These are phyloP conservation scores for Polygonum maritimum DNA, from an alignment of 148 eudicot genomes.

Conservation along the genomic window DNA sequence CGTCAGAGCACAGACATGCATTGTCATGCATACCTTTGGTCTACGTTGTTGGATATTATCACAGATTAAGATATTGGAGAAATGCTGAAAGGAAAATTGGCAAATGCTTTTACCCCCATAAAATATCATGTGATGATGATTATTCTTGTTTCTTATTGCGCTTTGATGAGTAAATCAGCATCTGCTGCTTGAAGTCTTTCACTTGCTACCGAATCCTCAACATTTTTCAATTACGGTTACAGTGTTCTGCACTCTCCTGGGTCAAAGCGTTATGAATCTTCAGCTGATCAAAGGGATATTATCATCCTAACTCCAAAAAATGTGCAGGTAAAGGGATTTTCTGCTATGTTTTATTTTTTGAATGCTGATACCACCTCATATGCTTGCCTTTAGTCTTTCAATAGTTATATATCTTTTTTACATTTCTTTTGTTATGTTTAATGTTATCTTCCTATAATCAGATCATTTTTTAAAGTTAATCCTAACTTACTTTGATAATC, in stretches of 20 bases:
- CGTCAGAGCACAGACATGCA: not conserved
- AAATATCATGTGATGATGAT: not conserved
- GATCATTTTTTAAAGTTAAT: not conserved
- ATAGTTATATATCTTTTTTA: not conserved
- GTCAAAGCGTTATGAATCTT: constrained; percentile 54
- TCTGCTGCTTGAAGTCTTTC: not conserved
- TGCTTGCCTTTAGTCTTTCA: not conserved
- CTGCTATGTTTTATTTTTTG: not conserved
- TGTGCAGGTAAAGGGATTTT: constrained; percentile 56
- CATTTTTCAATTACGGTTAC: constrained; percentile 23
- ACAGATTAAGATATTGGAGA: not conserved
- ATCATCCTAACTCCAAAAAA: constrained; percentile 87
- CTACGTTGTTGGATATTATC: not conserved
- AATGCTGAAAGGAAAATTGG: not conserved
- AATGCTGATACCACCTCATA: not conserved
- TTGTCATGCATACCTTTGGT: not conserved
- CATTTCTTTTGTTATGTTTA: constrained; percentile 1
- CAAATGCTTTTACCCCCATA: not conserved
- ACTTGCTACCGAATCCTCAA: not conserved
- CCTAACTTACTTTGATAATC: constrained; percentile 16
- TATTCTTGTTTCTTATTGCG: not conserved
- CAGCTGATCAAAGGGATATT: constrained; percentile 63
- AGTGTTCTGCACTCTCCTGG: constrained; percentile 66
- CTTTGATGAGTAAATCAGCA: not conserved
- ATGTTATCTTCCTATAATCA: constrained; percentile 1